Conservation (phyloP, 257 asterid genomes). For the Gardenia jasminoides region DNA sequence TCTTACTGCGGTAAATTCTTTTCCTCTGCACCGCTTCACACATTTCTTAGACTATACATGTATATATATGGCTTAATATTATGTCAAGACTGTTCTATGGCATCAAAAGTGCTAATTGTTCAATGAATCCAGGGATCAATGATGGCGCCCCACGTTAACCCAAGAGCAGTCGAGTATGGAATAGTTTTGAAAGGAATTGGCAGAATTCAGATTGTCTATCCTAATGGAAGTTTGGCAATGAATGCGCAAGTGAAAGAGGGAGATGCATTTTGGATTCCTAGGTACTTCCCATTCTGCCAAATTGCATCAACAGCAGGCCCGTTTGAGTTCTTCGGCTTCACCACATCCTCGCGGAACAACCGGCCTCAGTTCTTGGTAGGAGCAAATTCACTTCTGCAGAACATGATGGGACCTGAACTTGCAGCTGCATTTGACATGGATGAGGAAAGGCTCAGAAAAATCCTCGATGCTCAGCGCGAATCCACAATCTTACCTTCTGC, state of each 20-base stretch:
- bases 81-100: neutral
- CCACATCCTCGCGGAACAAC: constrained; percentile 62
- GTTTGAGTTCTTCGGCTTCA: constrained; percentile 87
- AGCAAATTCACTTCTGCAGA: constrained; percentile 48
- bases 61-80: no score
- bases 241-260: constrained; percentile 65
- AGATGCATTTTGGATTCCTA: constrained; percentile 74
- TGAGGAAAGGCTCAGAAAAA: constrained; percentile 42
- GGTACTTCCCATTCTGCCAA: constrained; percentile 87
- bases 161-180: constrained; percentile 73
- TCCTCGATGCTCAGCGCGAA: constrained; percentile 50
- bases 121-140: constrained; percentile 64
- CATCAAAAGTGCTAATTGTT: neutral
- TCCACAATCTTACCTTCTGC: constrained; percentile 56
- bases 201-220: constrained; percentile 57
- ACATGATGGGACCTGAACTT: constrained; percentile 58
- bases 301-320: constrained; percentile 74
- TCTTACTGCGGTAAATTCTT: constrained; percentile 61
- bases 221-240: constrained; percentile 87
- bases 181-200: constrained; percentile 65
- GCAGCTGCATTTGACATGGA: constrained; percentile 71
- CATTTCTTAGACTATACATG: neutral
- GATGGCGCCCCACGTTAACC: constrained; percentile 95
- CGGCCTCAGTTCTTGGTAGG: constrained; percentile 83
- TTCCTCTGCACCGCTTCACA: neutral